phyloP scores from a whole-genome alignment of 2,329 filamentous ascomycete species.

The Aspergillus ochraceus region DNA sequence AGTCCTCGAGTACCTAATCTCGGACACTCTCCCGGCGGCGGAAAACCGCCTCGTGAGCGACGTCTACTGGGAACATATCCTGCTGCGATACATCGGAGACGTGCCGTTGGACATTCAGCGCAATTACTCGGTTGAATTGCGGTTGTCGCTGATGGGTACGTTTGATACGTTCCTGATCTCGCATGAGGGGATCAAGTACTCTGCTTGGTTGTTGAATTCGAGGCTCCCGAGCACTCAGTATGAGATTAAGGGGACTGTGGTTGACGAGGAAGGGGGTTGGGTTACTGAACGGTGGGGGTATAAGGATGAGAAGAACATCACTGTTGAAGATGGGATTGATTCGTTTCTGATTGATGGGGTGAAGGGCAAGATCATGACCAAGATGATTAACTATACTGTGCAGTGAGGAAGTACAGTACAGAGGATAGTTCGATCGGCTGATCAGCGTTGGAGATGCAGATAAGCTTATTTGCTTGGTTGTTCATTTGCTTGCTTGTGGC shows the following conservation, averaged over 20 bases:
- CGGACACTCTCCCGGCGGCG: background rate
- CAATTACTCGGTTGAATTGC: slow-evolving; percentile 7
- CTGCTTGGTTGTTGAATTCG: slow-evolving; percentile 7
- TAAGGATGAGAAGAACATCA: background rate
- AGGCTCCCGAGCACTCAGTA: slow-evolving; percentile 9
- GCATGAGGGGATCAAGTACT: slow-evolving; percentile 8
- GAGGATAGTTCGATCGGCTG: too few relatives aligned
- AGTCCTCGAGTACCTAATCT: slow-evolving; percentile 6
- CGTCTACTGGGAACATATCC: slow-evolving; percentile 15
- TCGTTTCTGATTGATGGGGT: slow-evolving; percentile 7
- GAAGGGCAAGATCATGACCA: slow-evolving; percentile 7
- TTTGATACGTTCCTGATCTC: slow-evolving; percentile 6
- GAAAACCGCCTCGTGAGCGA: slow-evolving; percentile 3
- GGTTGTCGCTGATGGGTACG: slow-evolving; percentile 7
- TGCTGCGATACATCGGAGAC: slow-evolving; percentile 13
- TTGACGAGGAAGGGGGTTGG: slow-evolving; percentile 3
- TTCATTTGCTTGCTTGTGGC: too few relatives aligned
- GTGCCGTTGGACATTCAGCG: slow-evolving; percentile 8
- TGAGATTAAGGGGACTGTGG: slow-evolving; percentile 6
- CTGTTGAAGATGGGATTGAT: slow-evolving; percentile 9
- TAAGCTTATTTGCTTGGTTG: background rate
- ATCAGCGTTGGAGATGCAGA: background rate
- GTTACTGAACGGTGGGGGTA: slow-evolving; percentile 13
- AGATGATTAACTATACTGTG: slow-evolving; percentile 11
- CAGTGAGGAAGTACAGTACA: background rate